Percentiles rank a stretch among this genome's conserved stretches.
phyloP scores from a whole-genome alignment of 768 basidiomycete genomes.

The Rhodotorula paludigena region DNA sequence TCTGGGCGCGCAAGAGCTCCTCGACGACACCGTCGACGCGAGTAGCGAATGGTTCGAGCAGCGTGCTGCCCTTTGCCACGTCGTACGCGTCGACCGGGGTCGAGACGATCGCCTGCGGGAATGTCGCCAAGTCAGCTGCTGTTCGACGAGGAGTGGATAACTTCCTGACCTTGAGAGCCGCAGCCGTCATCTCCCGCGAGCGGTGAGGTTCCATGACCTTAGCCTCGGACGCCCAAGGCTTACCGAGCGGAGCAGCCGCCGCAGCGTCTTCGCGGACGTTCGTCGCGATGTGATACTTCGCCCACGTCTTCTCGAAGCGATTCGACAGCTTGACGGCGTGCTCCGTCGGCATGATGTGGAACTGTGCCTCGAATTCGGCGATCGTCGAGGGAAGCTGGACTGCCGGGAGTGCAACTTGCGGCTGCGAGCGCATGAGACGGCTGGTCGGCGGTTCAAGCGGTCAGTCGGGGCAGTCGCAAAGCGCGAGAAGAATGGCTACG shows the following conservation, averaged over 20 bases:
- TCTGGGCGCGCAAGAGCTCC: conserved; percentile 60
- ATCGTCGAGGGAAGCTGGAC: conserved; percentile 53
- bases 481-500: conserved; percentile 44
- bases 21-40: conserved; percentile 45
- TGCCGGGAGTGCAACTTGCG: conserved; percentile 49
- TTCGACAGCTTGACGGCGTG: not conserved
- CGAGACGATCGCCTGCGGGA: conserved; percentile 25
- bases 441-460: not conserved
- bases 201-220: not conserved
- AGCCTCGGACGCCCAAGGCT: not conserved
- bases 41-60: conserved; percentile 23
- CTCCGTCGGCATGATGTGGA: not conserved
- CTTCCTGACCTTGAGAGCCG: conserved; percentile 20
- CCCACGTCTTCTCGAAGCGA: conserved; percentile 14
- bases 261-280: conserved; percentile 63
- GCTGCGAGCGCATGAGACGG: conserved; percentile 61
- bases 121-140: not conserved
- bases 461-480: not conserved
- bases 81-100: conserved; percentile 28
- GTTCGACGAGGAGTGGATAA: not conserved
- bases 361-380: conserved; percentile 46
- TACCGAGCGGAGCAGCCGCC: not conserved
- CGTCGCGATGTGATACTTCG: conserved; percentile 68
- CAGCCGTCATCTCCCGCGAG: not conserved
- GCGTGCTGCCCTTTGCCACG: not conserved